Percentiles rank a stretch among this genome's conserved stretches.
These are phyloP conservation scores for Colletotrichum plurivorum DNA, from an alignment of 2,329 filamentous ascomycete genomes.

Conservation along the genomic window DNA sequence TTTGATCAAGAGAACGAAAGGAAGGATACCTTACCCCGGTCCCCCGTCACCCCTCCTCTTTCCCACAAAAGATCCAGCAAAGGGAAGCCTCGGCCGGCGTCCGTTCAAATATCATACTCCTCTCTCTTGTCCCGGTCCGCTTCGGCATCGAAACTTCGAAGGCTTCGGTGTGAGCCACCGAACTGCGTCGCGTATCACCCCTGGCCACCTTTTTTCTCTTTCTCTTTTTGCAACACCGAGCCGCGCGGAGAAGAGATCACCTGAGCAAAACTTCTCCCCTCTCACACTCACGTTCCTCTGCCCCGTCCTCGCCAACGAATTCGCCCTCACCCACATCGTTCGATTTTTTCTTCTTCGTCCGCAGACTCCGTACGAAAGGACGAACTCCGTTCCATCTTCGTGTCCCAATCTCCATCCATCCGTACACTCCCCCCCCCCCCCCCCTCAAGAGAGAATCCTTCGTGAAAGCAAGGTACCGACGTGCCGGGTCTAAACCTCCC, in stretches of 20 bases:
- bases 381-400: background rate
- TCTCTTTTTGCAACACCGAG: conserved; percentile 15
- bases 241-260: background rate
- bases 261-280: conserved; percentile 21
- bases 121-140: background rate
- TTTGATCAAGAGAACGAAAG: conserved; percentile 8
- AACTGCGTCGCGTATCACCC: conserved; percentile 34
- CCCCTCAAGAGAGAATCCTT: background rate
- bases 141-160: conserved; percentile 19
- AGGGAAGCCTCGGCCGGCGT: conserved; percentile 33
- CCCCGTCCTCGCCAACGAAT: too few relatives aligned
- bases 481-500: background rate
- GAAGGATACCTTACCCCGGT: conserved; percentile 5
- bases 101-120: conserved; percentile 24
- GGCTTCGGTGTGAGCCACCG: conserved; percentile 40
- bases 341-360: conserved; percentile 19
- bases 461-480: conserved; percentile 7
- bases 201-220: conserved; percentile 6
- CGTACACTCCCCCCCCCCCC: too few relatives aligned
- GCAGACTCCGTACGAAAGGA: conserved; percentile 21
- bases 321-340: conserved; percentile 37
- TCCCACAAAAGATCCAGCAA: too few relatives aligned
- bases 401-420: conserved; percentile 2
- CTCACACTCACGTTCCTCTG: background rate
- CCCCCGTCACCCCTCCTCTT: background rate